These are phyloP conservation scores for Chaetomium tenue DNA, from an alignment of 495 filamentous ascomycete species.

Conservation along the genomic window DNA sequence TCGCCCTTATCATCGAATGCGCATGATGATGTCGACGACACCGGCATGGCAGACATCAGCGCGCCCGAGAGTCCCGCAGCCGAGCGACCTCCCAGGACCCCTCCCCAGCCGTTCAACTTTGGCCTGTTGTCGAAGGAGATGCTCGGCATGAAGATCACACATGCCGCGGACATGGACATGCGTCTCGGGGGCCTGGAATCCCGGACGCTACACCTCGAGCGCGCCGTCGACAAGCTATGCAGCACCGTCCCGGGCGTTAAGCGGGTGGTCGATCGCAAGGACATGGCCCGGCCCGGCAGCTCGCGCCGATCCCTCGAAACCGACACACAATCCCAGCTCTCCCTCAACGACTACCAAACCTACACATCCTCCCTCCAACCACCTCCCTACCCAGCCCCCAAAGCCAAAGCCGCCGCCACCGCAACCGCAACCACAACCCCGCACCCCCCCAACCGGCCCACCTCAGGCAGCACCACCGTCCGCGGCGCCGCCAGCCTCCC, in stretches of 20 bases:
- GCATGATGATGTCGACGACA: conserved; percentile 42
- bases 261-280: conserved; percentile 28
- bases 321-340: conserved; percentile 38
- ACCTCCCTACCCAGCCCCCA: conserved; percentile 33
- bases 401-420: conserved; percentile 10
- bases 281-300: conserved; percentile 32
- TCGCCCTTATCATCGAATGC: conserved; percentile 51
- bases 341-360: conserved; percentile 43
- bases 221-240: conserved; percentile 44
- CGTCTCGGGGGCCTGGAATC: conserved; percentile 48
- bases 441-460: conserved; percentile 29
- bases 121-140: conserved; percentile 44
- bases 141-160: conserved; percentile 55
- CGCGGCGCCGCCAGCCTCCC: conserved; percentile 46
- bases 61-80: conserved; percentile 35
- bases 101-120: conserved; percentile 55
- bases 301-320: conserved; percentile 40
- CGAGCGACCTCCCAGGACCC: conserved; percentile 40
- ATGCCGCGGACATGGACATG: conserved; percentile 51
- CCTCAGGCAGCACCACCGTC: conserved; percentile 42
- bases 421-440: too few species aligned
- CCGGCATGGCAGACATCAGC: conserved; percentile 36
- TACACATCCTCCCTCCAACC: conserved; percentile 41
- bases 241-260: conserved; percentile 42
- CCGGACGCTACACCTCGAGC: conserved; percentile 50